These are phyloP conservation scores for Penicillium sclerotiorum DNA, from an alignment of 2,329 filamentous ascomycete genomes.

Conservation along the genomic window DNA sequence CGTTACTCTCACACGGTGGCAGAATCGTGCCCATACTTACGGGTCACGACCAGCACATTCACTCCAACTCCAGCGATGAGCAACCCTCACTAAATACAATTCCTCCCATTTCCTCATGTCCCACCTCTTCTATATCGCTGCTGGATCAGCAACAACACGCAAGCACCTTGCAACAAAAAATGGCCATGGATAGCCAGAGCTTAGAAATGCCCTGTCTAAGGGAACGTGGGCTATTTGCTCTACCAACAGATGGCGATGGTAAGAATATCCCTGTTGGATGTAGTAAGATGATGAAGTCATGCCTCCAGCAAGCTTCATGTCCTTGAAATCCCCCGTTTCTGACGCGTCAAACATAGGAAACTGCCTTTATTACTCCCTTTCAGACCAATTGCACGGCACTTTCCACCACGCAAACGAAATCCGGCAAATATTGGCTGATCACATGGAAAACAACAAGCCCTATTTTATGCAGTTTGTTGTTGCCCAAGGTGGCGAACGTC, in stretches of 20 bases:
- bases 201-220: constrained; percentile 52
- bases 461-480: constrained; percentile 68
- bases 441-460: constrained; percentile 62
- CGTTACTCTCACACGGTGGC: constrained; percentile 39
- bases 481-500: constrained; percentile 58
- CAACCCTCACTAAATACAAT: constrained; percentile 14
- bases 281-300: constrained; percentile 6
- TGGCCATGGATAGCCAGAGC: constrained; percentile 26
- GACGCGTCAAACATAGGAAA: constrained; percentile 56
- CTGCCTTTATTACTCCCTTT: constrained; percentile 69
- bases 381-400: constrained; percentile 67
- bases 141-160: constrained; percentile 18
- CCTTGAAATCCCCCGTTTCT: constrained; percentile 12
- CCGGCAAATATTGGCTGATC: constrained; percentile 60
- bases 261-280: constrained; percentile 35
- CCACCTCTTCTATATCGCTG: constrained; percentile 9
- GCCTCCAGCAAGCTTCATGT: constrained; percentile 7
- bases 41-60: constrained; percentile 25
- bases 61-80: constrained; percentile 19
- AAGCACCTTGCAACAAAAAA: constrained; percentile 16
- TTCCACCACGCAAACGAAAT: constrained; percentile 61
- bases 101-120: neutral
- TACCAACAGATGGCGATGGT: constrained; percentile 65
- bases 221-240: constrained; percentile 60
- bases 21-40: constrained; percentile 49